These are phyloP conservation scores for Tetrapisispora pingtungensis DNA, from an alignment of 805 yeast species.

Conservation along the genomic window DNA sequence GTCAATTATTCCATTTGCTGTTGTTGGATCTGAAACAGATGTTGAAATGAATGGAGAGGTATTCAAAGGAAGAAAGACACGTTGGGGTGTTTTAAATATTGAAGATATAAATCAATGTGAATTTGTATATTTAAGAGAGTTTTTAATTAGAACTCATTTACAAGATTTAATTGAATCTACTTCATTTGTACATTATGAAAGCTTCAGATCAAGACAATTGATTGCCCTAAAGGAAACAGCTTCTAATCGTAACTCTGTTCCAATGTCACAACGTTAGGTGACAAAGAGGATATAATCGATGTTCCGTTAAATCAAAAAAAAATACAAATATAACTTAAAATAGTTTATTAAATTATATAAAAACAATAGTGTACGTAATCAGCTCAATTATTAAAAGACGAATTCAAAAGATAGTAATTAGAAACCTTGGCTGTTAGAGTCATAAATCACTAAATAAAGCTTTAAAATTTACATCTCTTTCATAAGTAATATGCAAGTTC, in stretches of 20 bases:
- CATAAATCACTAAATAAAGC: no score
- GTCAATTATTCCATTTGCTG: conserved; percentile 82
- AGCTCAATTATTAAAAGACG: no score
- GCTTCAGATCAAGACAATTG: conserved; percentile 87
- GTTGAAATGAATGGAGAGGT: conserved; percentile 66
- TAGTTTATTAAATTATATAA: background rate
- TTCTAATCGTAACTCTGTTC: conserved; percentile 31
- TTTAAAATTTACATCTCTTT: no score
- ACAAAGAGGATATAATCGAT: background rate
- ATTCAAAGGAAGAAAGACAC: conserved; percentile 83
- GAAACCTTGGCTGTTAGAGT: no score
- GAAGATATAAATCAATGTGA: conserved; percentile 95
- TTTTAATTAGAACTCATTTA: conserved; percentile 87
- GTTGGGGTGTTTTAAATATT: conserved; percentile 88
- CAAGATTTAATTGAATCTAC: conserved; percentile 95
- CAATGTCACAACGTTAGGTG: conserved; percentile 15
- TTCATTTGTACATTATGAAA: conserved; percentile 77
- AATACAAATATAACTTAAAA: background rate
- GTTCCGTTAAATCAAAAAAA: background rate
- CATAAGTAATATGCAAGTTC: no score
- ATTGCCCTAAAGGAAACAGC: conserved; percentile 88
- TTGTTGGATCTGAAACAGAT: conserved; percentile 81
- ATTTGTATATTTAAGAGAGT: conserved; percentile 87
- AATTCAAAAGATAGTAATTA: no score
- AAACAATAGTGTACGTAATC: no score